These are phyloP conservation scores for Selenicereus undatus DNA, from an alignment of 148 eudicot genomes.

Conservation along the genomic window DNA sequence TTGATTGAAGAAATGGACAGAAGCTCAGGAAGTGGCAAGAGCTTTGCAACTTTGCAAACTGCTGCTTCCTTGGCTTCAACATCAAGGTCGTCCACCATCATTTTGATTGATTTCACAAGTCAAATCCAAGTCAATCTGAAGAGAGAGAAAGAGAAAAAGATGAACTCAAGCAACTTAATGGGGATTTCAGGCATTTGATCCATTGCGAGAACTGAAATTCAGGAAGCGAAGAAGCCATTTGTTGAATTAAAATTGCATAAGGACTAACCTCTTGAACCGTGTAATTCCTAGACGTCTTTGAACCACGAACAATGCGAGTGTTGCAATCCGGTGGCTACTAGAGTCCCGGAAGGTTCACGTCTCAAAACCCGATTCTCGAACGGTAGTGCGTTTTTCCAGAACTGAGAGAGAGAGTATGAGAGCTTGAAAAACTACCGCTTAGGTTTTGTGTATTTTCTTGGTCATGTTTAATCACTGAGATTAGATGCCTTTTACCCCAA, in stretches of 20 bases:
- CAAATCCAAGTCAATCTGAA: constrained; percentile 3
- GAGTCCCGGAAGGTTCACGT: no score
- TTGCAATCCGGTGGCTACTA: no score
- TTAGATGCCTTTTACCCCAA: no score
- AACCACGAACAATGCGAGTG: neutral
- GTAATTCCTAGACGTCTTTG: no score
- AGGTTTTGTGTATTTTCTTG: no score
- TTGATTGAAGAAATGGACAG: constrained; percentile 84
- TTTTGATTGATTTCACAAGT: constrained; percentile 5
- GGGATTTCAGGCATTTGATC: neutral
- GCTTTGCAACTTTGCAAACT: constrained; percentile 91
- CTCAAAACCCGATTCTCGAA: no score
- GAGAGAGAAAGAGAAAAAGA: neutral
- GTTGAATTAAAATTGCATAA: no score
- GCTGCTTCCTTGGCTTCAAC: constrained; percentile 88
- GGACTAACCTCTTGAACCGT: no score
- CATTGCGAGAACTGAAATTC: neutral
- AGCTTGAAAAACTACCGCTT: no score
- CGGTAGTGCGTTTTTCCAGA: no score
- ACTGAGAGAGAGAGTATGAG: no score
- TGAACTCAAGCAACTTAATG: neutral
- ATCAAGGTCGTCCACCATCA: constrained; percentile 92
- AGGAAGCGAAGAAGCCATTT: neutral
- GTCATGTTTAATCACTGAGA: no score
- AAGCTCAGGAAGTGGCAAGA: constrained; percentile 81